Percentiles rank a stretch among this genome's conserved stretches.
phyloP scores from a whole-genome alignment of 257 asterid species.

The Schizonepeta tenuifolia region DNA sequence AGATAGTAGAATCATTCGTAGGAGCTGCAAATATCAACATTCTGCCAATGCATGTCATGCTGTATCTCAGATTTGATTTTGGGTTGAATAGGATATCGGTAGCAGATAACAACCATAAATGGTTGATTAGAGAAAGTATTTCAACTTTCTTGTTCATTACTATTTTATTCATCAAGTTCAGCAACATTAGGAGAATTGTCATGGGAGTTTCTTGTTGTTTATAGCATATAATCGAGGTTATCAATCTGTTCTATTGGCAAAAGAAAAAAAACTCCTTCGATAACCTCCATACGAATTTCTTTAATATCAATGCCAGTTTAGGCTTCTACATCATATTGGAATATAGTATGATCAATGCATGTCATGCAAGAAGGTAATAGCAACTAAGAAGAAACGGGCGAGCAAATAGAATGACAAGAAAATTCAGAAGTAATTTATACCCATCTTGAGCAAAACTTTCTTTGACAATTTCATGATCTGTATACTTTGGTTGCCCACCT shows the following conservation, averaged over 20 bases:
- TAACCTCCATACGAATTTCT: neutral
- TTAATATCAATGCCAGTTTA: neutral
- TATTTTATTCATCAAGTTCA: neutral
- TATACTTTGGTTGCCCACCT: slow-evolving; percentile 73
- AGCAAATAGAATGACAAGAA: slow-evolving; percentile 20
- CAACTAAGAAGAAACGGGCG: neutral
- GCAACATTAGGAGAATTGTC: neutral
- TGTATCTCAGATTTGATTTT: neutral
- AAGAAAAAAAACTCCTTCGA: neutral
- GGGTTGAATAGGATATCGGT: neutral
- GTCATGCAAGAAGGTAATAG: neutral
- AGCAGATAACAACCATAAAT: neutral
- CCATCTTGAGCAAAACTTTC: slow-evolving; percentile 85
- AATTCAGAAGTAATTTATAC: slow-evolving; percentile 42
- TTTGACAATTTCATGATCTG: slow-evolving; percentile 47
- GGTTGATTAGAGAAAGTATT: neutral
- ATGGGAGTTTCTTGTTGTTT: neutral
- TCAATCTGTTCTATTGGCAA: neutral
- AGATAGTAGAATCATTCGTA: slow-evolving; percentile 2
- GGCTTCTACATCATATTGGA: neutral
- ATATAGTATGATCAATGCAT: slow-evolving; percentile 6
- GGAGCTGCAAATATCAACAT: neutral
- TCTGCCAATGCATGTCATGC: neutral
- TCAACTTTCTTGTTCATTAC: neutral
- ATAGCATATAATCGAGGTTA: neutral